These are phyloP conservation scores for Neurospora sp. DNA, from an alignment of 495 filamentous ascomycete genomes.

Conservation along the genomic window DNA sequence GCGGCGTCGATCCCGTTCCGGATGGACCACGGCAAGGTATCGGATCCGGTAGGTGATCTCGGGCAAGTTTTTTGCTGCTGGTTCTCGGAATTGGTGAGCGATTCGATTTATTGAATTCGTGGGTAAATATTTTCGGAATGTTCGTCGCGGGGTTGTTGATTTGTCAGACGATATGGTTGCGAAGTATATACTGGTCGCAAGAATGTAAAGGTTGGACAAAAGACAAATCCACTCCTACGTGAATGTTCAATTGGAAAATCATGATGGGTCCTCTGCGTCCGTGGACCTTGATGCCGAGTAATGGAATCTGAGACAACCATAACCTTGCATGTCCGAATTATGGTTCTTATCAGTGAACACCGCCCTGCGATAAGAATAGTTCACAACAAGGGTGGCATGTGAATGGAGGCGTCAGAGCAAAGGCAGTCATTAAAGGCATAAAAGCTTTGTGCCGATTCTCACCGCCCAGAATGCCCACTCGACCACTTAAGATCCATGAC, in stretches of 20 bases:
- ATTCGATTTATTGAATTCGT: background rate
- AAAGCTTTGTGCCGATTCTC: background rate
- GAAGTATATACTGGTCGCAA: background rate
- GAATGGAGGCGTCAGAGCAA: background rate
- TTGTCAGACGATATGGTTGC: background rate
- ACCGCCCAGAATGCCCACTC: background rate
- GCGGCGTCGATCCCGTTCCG: background rate
- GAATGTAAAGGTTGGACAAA: background rate
- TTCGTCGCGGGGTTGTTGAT: background rate
- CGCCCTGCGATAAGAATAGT: background rate
- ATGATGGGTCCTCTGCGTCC: background rate
- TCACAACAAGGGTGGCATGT: background rate
- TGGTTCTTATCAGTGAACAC: background rate
- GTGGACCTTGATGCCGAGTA: background rate
- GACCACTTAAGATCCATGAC: conserved; percentile 1
- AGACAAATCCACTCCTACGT: background rate
- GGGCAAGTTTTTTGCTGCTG: background rate
- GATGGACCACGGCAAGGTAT: background rate
- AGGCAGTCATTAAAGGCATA: conserved; percentile 4
- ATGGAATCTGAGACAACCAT: background rate
- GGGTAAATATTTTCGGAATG: background rate
- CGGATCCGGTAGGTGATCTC: background rate
- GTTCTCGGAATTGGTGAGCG: background rate
- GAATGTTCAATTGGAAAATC: background rate
- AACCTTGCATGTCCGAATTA: background rate